Evolutionary conservation across 2,329 filamentous ascomycete genomes (phyloP), one percentile per base, ranked within the genome.

Genomic region (Monosporascus sp.): DNA sequence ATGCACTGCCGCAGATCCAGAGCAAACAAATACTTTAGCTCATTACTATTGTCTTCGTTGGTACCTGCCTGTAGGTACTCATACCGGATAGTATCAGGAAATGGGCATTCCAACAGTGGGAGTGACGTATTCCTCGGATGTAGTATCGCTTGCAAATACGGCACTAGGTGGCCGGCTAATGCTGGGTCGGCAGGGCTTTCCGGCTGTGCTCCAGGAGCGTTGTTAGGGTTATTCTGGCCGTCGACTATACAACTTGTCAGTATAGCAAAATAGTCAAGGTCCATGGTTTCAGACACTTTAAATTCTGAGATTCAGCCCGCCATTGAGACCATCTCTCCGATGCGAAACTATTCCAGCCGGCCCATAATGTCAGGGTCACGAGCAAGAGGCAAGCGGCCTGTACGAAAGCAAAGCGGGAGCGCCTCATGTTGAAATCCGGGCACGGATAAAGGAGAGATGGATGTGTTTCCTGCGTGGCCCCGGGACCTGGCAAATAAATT

Each of bases 21-120:
- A 0, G 79, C 78, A 54, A 84, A 81, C 62, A 78, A 78, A 61
- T 76, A 81, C 2, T 65, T 62, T 15, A 64, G 57, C 37, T 44
- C 37, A 9, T 25, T 14, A 17, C 18, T 7, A 22, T 37, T 9
- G 6, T 55, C 25, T 47, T n/a, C 6, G 1, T 43, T 20, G 15
- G 39, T 5, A 20, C 20, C n/a, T 41, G 48, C 20, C n/a, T 44
- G 31, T 9, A 69, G 58, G 20, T 59, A 38, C 1, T 55, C 51
- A 35, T 71, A 66, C 5, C 56, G 50, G n/a, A 22, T 48, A 20
- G 6, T 8, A 25, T 50, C 63, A 48, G 7, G 51, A 37, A 3
- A 45, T 8, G 68, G 70, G n/a, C 70, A 72, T 11, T 63, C 48
- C 0, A 72, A 55, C 1, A 63, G 58, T 6, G 60, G 55, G 3